Base-by-base conservation (phyloP, 2,329 filamentous ascomycete genomes). In the Sarocladiaceae sp. region DNA sequence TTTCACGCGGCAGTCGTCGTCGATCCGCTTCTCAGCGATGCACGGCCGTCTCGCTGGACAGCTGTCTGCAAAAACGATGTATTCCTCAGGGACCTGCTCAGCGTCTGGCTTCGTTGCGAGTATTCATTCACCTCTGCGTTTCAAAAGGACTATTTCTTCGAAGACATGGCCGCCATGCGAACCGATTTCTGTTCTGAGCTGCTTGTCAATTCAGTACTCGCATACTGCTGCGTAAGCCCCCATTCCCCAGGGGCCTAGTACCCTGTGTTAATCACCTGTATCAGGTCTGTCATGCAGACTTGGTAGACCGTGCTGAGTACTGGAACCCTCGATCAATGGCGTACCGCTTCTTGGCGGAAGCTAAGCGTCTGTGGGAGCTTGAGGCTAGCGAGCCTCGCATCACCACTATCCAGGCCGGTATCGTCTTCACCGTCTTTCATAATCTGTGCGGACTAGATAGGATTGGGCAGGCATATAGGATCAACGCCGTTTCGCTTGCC, bases 61-160 rank as follows among this genome's bases (percentile, higher is more conserved):
- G 44, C 45, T 0, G 59, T 68, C 3, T 59, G 57, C 31, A 44
- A 49, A 5, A 58, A 69, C 21, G 57, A 69, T 31, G 44, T 15
- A 1, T 52, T 69, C 6, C 60, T 68, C 55, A 54, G 58, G 21
- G 57, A 58, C 9, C 47, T 65, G 0, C 45, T 65, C 1, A 32
- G 19, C 1, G 46, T 51, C 1, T 56, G 57, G 10, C 51, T 65
- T 5, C 57, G 56, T 2, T 61, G 59, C 46, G 64, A 69, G 27
- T 65, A 66, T 26, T 58, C 60, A 3, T 65, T 58, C 49, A 58
- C 58, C 1, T 51, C 60, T 0, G 52, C 53, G 0, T 64, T 69
- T 20, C 64, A 69, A 3, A 68, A 66, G 47, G 63, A 66, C 20
- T 53, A 52, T 1, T 67, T 70, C 23, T 46, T 69, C 0, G 52